These are phyloP conservation scores for Kodamaea hsintzibuensis DNA, from an alignment of 805 yeast genomes.

Conservation along the genomic window DNA sequence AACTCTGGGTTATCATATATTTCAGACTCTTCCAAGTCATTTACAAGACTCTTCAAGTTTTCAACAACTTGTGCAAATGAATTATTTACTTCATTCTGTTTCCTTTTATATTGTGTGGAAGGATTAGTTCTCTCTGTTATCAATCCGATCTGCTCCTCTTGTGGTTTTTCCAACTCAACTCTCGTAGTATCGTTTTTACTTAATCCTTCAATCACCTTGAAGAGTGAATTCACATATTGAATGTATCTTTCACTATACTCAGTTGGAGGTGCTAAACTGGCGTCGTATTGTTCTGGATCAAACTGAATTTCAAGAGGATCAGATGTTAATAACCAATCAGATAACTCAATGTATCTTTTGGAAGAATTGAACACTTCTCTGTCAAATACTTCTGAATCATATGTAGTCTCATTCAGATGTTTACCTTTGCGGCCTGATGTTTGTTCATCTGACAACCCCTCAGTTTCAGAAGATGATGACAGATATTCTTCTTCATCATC, in stretches of 20 bases:
- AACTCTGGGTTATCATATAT: conserved; percentile 16
- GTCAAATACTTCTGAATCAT: conserved; percentile 1
- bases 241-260: conserved; percentile 44
- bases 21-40: conserved; percentile 17
- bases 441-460: conserved; percentile 16
- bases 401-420: background rate
- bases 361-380: conserved; percentile 13
- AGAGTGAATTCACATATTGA: conserved; percentile 50
- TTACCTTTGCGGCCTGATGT: conserved; percentile 6
- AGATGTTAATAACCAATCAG: conserved; percentile 46
- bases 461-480: conserved; percentile 20
- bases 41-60: conserved; percentile 29
- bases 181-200: conserved; percentile 18
- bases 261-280: conserved; percentile 29
- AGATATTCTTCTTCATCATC: conserved; percentile 19
- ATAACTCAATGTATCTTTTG: conserved; percentile 40
- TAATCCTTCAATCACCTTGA: conserved; percentile 49
- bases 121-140: conserved; percentile 18
- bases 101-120: conserved; percentile 4
- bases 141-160: conserved; percentile 34
- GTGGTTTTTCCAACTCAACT: conserved; percentile 17
- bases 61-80: conserved; percentile 31
- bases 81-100: conserved; percentile 18
- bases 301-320: conserved; percentile 39
- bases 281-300: conserved; percentile 41